Conservation (phyloP, 176 grass and related monocot genomes). For the Puccinellia tenuiflora region DNA sequence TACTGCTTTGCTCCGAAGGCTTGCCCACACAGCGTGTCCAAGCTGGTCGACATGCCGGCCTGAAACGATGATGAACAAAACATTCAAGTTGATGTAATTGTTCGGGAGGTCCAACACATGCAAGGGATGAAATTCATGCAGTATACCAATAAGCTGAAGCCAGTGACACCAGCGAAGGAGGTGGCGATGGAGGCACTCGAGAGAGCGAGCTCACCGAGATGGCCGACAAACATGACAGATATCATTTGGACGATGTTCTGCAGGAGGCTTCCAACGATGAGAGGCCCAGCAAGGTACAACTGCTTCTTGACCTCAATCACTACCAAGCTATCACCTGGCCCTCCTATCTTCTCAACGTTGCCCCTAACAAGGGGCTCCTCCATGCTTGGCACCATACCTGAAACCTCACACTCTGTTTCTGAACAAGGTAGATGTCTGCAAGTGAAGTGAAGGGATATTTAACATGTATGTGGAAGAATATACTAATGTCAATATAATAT, state of each 20-base stretch:
- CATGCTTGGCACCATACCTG: background rate
- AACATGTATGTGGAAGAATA: background rate
- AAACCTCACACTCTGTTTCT: background rate
- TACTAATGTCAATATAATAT: slow-evolving; percentile 4
- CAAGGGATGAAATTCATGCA: background rate
- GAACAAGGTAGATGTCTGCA: background rate
- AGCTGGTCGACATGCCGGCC: slow-evolving; percentile 44
- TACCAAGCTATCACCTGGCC: background rate
- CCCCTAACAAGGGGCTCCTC: slow-evolving; percentile 30
- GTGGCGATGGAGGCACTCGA: slow-evolving; percentile 51
- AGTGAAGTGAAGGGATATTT: background rate
- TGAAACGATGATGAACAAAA: background rate
- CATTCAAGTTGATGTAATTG: background rate
- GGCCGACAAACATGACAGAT: slow-evolving; percentile 48
- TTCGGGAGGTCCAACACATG: background rate
- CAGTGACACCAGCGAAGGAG: slow-evolving; percentile 42
- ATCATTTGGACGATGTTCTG: slow-evolving; percentile 53
- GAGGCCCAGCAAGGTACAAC: slow-evolving; percentile 41
- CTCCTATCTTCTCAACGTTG: slow-evolving; percentile 13
- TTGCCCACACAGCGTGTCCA: slow-evolving; percentile 69
- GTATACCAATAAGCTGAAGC: slow-evolving; percentile 47
- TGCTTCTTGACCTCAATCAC: slow-evolving; percentile 33
- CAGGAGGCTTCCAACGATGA: slow-evolving; percentile 31
- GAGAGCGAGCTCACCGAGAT: slow-evolving; percentile 42
- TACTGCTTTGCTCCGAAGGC: slow-evolving; percentile 66